Conservation (phyloP, 148 eudicot genomes). For the Silene latifolia region DNA sequence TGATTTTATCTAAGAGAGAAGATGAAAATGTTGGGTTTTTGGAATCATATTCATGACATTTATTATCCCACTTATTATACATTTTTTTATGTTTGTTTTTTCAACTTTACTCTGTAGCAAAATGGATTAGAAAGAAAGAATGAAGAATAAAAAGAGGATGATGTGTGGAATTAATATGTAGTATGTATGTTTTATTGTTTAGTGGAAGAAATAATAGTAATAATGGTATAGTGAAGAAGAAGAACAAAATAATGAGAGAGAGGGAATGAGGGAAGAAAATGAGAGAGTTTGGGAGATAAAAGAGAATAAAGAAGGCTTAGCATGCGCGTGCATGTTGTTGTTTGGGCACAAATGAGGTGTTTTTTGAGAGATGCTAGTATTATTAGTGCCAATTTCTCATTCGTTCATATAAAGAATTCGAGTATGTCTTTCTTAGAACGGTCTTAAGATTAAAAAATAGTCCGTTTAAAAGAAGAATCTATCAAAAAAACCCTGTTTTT, state of each 20-base stretch:
- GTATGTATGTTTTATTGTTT: neutral
- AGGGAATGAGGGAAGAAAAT: neutral
- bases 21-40: conserved; percentile 65
- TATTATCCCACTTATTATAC: conserved; percentile 39
- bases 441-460: too few species aligned
- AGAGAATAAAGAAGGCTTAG: conserved; percentile 22
- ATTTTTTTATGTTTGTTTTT: neutral
- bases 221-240: conserved; percentile 11
- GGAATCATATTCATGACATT: conserved; percentile 22
- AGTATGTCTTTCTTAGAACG: too few species aligned
- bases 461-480: too few species aligned
- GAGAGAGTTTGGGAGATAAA: conserved; percentile 5
- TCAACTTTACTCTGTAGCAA: conserved; percentile 7
- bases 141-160: conserved; percentile 9
- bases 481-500: too few species aligned
- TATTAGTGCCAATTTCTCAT: conserved; percentile 19
- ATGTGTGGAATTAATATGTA: neutral
- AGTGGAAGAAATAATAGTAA: conserved; percentile 7
- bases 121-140: conserved; percentile 6
- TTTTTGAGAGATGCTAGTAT: neutral
- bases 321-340: conserved; percentile 35
- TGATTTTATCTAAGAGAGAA: conserved; percentile 60
- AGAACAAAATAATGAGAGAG: conserved; percentile 21
- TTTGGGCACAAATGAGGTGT: conserved; percentile 6
- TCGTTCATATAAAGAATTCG: neutral